phyloP scores from a whole-genome alignment of 1,139 yeast species.

The Pichia sp. region DNA sequence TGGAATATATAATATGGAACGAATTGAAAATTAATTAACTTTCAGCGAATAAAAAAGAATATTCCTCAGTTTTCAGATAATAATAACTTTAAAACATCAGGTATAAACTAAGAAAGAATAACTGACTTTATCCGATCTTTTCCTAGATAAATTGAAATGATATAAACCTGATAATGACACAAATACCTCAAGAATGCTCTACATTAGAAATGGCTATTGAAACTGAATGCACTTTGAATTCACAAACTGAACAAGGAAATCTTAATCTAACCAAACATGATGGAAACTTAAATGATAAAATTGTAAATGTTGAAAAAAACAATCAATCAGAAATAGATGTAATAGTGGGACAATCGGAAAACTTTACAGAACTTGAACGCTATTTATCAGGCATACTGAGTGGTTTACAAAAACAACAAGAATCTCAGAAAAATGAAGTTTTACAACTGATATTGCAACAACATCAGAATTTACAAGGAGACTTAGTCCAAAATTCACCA shows the following conservation, averaged over 20 bases:
- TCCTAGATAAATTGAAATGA: background rate
- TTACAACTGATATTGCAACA: conserved; percentile 13
- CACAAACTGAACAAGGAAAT: background rate
- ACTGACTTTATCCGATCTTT: background rate
- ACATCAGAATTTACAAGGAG: conserved; percentile 7
- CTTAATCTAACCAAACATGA: background rate
- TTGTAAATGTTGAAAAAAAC: background rate
- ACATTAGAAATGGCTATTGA: background rate
- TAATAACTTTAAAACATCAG: too few relatives aligned
- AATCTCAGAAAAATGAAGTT: conserved; percentile 13
- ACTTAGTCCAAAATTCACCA: conserved; percentile 5
- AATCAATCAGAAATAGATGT: background rate
- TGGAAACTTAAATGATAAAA: too few relatives aligned
- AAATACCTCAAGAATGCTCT: background rate
- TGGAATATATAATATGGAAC: too few relatives aligned
- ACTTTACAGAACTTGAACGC: conserved; percentile 8
- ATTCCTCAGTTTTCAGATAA: too few relatives aligned
- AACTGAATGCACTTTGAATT: background rate
- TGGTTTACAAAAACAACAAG: conserved; percentile 16
- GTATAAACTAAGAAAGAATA: too few relatives aligned
- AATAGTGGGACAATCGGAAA: background rate
- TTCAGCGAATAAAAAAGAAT: too few relatives aligned
- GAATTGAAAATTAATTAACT: too few relatives aligned
- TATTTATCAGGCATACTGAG: conserved; percentile 9
- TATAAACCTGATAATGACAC: background rate